Conservation (phyloP, 2,329 filamentous ascomycete genomes). For the Monosporascus ibericus region DNA sequence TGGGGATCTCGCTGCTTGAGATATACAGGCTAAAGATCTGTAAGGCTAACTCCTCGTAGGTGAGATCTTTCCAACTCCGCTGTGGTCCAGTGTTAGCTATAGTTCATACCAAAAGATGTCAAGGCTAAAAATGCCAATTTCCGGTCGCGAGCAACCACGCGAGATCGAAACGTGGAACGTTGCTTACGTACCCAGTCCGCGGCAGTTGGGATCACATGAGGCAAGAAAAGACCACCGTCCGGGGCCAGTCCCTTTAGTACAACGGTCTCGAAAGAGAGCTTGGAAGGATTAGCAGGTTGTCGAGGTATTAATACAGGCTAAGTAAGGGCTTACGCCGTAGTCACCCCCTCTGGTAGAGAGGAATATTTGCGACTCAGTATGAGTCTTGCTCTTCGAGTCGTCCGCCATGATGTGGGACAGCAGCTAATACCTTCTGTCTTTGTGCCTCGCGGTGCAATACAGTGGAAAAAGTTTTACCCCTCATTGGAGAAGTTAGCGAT, state of each 20-base stretch:
- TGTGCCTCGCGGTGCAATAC: no score
- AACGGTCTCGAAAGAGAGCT: constrained; percentile 87
- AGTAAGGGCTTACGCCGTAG: constrained; percentile 33
- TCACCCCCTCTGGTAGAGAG: constrained; percentile 41
- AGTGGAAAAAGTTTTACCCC: no score
- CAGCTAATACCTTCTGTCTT: no score
- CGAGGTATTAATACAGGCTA: constrained; percentile 5
- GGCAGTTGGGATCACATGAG: constrained; percentile 65
- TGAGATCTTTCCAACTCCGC: constrained; percentile 71
- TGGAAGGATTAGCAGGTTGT: constrained; percentile 8
- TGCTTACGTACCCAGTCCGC: constrained; percentile 32
- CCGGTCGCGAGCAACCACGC: no score
- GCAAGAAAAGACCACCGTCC: constrained; percentile 86
- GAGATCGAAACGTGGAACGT: no score
- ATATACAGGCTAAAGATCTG: constrained; percentile 86
- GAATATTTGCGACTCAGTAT: no score
- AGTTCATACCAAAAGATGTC: no score
- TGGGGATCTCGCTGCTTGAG: constrained; percentile 73
- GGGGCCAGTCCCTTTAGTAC: constrained; percentile 82
- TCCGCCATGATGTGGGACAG: no score
- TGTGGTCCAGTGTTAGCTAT: no score
- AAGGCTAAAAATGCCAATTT: no score
- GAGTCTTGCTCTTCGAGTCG: no score
- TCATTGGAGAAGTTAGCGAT: no score
- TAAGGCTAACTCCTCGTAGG: constrained; percentile 76